phyloP scores from a whole-genome alignment of 176 grass and related monocot genomes.

The Carex pumila region DNA sequence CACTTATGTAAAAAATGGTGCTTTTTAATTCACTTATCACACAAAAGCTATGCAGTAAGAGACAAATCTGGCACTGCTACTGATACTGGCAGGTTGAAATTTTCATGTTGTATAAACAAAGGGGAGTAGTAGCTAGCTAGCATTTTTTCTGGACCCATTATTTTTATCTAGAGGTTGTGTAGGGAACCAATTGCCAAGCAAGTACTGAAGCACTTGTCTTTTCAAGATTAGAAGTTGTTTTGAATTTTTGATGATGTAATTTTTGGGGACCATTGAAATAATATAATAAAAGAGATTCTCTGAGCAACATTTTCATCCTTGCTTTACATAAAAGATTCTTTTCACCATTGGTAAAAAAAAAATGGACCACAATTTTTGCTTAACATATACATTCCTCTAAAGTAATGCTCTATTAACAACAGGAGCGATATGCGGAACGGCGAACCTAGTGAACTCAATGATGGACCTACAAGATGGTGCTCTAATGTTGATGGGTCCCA shows the following conservation, averaged over 20 bases:
- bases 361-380: too few relatives aligned
- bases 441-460: conserved; percentile 83
- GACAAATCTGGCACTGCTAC: background rate
- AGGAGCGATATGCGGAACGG: conserved; percentile 87
- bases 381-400: background rate
- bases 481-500: conserved; percentile 82
- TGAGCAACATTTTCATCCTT: background rate
- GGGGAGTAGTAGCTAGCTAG: background rate
- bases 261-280: background rate
- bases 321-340: background rate
- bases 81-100: background rate
- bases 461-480: conserved; percentile 86
- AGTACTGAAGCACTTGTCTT: background rate
- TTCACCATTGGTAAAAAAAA: background rate
- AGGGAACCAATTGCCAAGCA: background rate
- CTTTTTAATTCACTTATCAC: background rate
- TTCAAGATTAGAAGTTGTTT: background rate
- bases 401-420: background rate
- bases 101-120: background rate
- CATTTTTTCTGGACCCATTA: background rate
- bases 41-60: background rate
- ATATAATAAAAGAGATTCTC: background rate
- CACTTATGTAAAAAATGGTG: background rate
- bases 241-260: background rate
- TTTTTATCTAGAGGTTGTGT: background rate